These are phyloP conservation scores for Botrytis porri DNA, from an alignment of 2,329 filamentous ascomycete genomes.

Conservation along the genomic window DNA sequence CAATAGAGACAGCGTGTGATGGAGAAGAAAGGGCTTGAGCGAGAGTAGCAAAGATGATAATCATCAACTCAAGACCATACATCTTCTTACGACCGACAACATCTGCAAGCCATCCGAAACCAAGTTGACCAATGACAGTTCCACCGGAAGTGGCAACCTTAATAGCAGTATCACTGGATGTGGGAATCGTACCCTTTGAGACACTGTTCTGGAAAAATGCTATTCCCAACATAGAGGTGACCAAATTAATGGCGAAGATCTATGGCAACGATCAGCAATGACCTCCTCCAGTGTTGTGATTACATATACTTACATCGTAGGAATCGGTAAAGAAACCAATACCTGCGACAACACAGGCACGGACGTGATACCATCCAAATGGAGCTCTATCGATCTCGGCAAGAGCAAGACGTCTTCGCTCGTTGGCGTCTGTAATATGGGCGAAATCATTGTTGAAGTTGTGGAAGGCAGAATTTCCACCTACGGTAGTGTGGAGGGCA, in stretches of 20 bases:
- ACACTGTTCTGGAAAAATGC: slow-evolving; percentile 32
- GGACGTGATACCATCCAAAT: slow-evolving; percentile 77
- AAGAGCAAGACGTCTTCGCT: slow-evolving; percentile 74
- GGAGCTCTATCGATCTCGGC: slow-evolving; percentile 78
- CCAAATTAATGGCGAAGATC: slow-evolving; percentile 38
- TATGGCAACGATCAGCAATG: slow-evolving; percentile 26
- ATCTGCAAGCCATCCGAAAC: slow-evolving; percentile 77
- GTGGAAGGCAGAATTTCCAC: slow-evolving; percentile 69
- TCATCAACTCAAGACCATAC: slow-evolving; percentile 75
- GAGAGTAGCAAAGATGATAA: slow-evolving; percentile 77
- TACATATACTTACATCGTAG: slow-evolving; percentile 67
- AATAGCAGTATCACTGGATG: slow-evolving; percentile 72
- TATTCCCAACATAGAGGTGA: slow-evolving; percentile 36
- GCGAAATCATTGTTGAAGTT: slow-evolving; percentile 76
- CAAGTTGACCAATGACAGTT: slow-evolving; percentile 78
- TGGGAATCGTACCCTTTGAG: slow-evolving; percentile 55
- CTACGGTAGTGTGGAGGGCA: slow-evolving; percentile 69
- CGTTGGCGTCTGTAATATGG: slow-evolving; percentile 66
- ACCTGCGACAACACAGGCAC: slow-evolving; percentile 72
- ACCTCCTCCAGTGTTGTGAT: slow-evolving; percentile 38
- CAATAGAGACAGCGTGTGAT: slow-evolving; percentile 60
- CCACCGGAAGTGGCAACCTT: slow-evolving; percentile 82
- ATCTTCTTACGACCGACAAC: slow-evolving; percentile 72
- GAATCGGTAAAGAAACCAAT: slow-evolving; percentile 89
- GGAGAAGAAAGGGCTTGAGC: slow-evolving; percentile 65